These are phyloP conservation scores for Sabuloglossum arenarium DNA, from an alignment of 495 filamentous ascomycete genomes.

Conservation along the genomic window DNA sequence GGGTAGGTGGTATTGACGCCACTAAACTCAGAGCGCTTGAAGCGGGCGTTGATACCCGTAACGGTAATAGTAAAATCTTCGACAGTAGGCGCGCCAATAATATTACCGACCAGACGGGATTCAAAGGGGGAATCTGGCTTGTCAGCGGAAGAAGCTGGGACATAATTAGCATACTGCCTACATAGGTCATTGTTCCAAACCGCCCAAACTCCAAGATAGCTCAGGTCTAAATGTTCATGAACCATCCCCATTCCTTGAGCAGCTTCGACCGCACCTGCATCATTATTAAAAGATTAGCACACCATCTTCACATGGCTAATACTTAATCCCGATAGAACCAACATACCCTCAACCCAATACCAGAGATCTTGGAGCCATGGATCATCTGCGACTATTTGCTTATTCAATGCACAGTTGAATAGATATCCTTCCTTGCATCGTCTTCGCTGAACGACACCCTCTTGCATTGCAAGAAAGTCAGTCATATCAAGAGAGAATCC, in stretches of 20 bases:
- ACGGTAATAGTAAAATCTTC: slow-evolving; percentile 28
- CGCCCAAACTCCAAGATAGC: slow-evolving; percentile 60
- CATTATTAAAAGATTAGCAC: background rate
- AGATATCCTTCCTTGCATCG: slow-evolving; percentile 56
- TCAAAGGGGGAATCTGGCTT: slow-evolving; percentile 10
- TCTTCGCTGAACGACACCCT: slow-evolving; percentile 19
- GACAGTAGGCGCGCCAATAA: background rate
- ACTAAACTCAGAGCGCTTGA: slow-evolving; percentile 26
- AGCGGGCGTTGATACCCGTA: slow-evolving; percentile 24
- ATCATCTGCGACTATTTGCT: slow-evolving; percentile 45
- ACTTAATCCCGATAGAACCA: background rate
- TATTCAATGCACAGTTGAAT: slow-evolving; percentile 51
- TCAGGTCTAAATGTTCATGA: slow-evolving; percentile 51
- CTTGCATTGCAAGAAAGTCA: slow-evolving; percentile 17
- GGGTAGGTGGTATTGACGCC: slow-evolving; percentile 39
- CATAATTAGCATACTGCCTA: slow-evolving; percentile 15
- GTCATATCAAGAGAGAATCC: slow-evolving; percentile 3
- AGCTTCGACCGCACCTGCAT: slow-evolving; percentile 37
- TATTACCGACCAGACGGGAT: slow-evolving; percentile 12
- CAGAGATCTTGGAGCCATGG: slow-evolving; percentile 57
- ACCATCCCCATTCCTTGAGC: slow-evolving; percentile 54
- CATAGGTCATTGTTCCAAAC: slow-evolving; percentile 65
- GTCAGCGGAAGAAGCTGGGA: slow-evolving; percentile 15
- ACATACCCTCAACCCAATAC: slow-evolving; percentile 52
- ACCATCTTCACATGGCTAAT: background rate